Evolutionary conservation across 164 flowering plant species (phyloP).

Genomic region (Echeveria elegans): DNA sequence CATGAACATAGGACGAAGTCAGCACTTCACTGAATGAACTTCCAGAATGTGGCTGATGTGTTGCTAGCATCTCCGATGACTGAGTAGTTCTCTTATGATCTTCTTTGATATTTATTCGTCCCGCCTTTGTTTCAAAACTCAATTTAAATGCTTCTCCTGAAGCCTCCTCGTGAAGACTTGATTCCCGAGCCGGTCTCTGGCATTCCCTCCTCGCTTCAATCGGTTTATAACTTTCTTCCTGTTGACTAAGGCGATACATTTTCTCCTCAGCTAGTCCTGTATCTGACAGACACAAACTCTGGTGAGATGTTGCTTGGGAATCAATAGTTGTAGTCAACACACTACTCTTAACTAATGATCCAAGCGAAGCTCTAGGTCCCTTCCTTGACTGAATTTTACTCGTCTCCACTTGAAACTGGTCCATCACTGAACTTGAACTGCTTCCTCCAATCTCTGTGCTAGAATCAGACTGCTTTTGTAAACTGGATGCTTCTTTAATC

Average conservation of each 20-base stretch:
- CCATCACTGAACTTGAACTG: constrained; percentile 10
- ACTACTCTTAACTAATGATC: constrained; percentile 5
- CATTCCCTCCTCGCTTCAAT: neutral
- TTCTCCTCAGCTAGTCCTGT: neutral
- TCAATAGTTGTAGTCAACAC: constrained; percentile 17
- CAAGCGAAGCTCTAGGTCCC: constrained; percentile 21
- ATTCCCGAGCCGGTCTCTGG: neutral
- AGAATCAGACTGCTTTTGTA: constrained; percentile 16
- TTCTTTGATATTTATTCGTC: constrained; percentile 12
- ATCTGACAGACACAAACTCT: neutral
- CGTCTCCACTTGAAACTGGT: constrained; percentile 15
- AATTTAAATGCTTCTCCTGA: constrained; percentile 18
- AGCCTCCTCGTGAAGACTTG: constrained; percentile 14
- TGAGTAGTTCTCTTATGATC: constrained; percentile 22
- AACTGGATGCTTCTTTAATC: constrained; percentile 12
- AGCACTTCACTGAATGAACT: constrained; percentile 18
- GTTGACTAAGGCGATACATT: neutral
- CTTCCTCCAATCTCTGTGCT: constrained; percentile 18
- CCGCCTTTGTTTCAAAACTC: constrained; percentile 17
- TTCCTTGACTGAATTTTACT: constrained; percentile 14
- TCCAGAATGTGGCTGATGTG: constrained; percentile 23
- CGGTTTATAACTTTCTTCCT: neutral
- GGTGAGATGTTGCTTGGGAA: constrained; percentile 7
- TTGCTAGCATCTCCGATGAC: constrained; percentile 3
- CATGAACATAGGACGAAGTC: constrained; percentile 12